Percentiles rank a stretch among this genome's conserved stretches.
Conservation (phyloP, 192 early-diverging fungal species). For the Mortierella claussenii region DNA sequence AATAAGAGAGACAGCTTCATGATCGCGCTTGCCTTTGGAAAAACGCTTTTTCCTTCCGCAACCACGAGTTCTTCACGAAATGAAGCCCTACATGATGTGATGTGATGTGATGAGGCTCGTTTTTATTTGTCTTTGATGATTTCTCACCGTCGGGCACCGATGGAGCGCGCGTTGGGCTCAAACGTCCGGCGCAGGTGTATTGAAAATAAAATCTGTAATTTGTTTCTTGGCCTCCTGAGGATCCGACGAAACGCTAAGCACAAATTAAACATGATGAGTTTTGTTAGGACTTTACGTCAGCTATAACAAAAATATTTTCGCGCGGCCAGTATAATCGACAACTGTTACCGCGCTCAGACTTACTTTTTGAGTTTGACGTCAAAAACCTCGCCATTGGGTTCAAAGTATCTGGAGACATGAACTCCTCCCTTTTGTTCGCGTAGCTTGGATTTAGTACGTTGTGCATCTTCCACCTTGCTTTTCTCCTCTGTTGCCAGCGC, state of each 20-base stretch:
- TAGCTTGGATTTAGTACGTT: conserved; percentile 66
- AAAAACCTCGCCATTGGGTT: conserved; percentile 41
- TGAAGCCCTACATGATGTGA: too few relatives aligned
- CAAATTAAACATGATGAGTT: too few relatives aligned
- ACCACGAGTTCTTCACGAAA: too few relatives aligned
- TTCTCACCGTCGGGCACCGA: too few relatives aligned
- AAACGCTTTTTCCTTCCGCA: too few relatives aligned
- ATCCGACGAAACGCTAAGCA: conserved; percentile 43
- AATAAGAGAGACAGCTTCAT: too few relatives aligned
- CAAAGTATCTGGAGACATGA: conserved; percentile 76
- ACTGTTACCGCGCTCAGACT: background rate
- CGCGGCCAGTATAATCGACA: background rate
- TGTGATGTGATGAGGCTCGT: too few relatives aligned
- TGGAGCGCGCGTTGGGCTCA: too few relatives aligned
- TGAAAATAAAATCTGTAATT: conserved; percentile 43
- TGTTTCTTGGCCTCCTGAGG: conserved; percentile 48
- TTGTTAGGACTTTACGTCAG: too few relatives aligned
- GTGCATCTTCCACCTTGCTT: conserved; percentile 75
- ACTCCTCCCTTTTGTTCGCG: conserved; percentile 62
- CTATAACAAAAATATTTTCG: too few relatives aligned
- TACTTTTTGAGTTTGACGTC: conserved; percentile 59
- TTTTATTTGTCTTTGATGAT: too few relatives aligned
- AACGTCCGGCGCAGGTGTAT: conserved; percentile 36
- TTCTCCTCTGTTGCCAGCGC: conserved; percentile 79
- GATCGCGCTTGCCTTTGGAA: too few relatives aligned